Evolutionary conservation across 2,329 filamentous ascomycete genomes (phyloP), one percentile per base, ranked within the genome.

Genomic region (Aspergillus floridensis): DNA sequence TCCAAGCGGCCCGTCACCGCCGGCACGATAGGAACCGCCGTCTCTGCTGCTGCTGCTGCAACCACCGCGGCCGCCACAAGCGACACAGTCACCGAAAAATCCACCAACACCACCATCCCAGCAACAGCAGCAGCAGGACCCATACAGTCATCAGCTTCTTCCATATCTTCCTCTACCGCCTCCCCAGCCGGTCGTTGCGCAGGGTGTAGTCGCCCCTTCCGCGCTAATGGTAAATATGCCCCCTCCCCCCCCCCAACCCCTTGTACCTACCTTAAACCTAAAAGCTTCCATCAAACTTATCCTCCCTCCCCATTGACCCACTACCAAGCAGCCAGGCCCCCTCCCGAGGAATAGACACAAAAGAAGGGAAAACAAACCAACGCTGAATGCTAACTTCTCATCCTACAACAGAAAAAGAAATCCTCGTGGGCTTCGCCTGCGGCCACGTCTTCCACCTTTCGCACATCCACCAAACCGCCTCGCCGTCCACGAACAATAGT

Each of bases 371-470:
- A 22, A 22, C 22, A 22, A 22, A 22, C 22, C 22, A 22, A 22
- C 22, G 4, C 22, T 4, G 22, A 22, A 22, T 22, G 22, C 22
- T 22, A 22, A 22, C 22, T 4, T 22, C 26, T 26, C 26, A 26
- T 7, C 26, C 14, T 22, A 4, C 4, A 53, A 19, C 7, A 81
- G 82, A 85, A 68, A 79, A 75, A 58, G 81, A 86, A 66, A 81
- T 84, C 0, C 80, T 88, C 8, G 77, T 88, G 58, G 87, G 86
- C 59, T 91, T 90, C 72, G 83, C 85, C 55, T 91, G 88, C 72
- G 86, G 87, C 14, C 86, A 89, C 68, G 80, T 88, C 64, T 89
- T 88, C 71, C 88, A 90, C 72, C 76, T 87, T 12, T 80, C 86
- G 32, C 84, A 85, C 66, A 76, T 88, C 2, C 76, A 88, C n/a